Base-by-base conservation (phyloP, 1,284 basidiomycete species). In the Cryptococcus sp. region DNA sequence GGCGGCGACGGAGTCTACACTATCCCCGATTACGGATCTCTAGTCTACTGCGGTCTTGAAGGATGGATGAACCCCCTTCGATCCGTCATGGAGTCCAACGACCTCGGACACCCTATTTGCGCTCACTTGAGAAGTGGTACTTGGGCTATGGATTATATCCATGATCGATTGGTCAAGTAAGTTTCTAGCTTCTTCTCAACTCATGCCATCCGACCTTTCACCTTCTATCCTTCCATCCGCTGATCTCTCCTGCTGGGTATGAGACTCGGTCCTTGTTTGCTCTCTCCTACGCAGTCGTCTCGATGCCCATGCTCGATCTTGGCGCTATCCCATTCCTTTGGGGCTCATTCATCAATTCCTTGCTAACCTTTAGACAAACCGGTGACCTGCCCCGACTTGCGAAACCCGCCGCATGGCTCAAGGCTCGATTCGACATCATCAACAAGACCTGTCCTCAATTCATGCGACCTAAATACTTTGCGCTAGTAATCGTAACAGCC, bases 51-150 rank as follows among this genome's bases (percentile, higher is more conserved):
- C 66, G 92, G 92, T 24, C 73, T 97, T 46, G 90, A 97, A 70
- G 93, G 92, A 1, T 97, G 91, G 90, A 96, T 97, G 90, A 83
- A 86, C 58, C 85, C 85, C 0, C 77, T 97, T 48, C 80, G 83
- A 39, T 82, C 84, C 55, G 83, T 96, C 66, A 91, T 92, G 82
- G 78, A 80, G 56, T 82, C 83, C 66, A 97, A 96, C 70, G 91
- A 97, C 68, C 80, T 97, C 7, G 92, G 93, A 0, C 91, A 96
- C 71, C 82, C 91, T 0, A 79, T 97, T 4, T 94, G 90, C 64
- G 84, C 79, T 9, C 89, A 97, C 71, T 73, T 97, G 50, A 81
- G 93, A 54, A 80, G 86, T 45, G 92, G 93, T 5, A 80, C 80
- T 11, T 97, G 93, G 92, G 86, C 92, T 2, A 76, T 94, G 61